Evolutionary conservation across 441 rosid species (phyloP).

Genomic region (Croton setiger): DNA sequence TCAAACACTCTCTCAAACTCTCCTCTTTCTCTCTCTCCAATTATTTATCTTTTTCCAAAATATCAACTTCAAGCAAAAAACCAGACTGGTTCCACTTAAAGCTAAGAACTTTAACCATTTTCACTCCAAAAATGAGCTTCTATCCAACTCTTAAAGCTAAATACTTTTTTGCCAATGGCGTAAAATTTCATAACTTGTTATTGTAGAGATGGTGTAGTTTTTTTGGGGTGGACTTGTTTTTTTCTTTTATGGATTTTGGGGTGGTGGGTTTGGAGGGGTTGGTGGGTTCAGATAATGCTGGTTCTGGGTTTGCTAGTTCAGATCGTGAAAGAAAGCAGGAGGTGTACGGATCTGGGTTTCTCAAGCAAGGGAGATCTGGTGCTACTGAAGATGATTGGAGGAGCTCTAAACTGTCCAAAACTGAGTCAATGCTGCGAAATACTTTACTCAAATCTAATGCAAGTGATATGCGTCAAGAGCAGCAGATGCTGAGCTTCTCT

Average conservation of each 20-base stretch:
- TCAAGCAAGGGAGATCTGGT: conserved; percentile 45
- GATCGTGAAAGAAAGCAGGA: conserved; percentile 44
- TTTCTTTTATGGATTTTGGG: conserved; percentile 44
- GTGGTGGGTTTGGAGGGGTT: conserved; percentile 42
- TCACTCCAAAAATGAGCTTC: not conserved
- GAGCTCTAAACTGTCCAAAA: conserved; percentile 47
- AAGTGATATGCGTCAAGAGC: conserved; percentile 43
- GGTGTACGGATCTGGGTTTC: conserved; percentile 50
- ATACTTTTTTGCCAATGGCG: not conserved
- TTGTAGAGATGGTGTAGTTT: conserved; percentile 4
- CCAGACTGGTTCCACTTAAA: not conserved
- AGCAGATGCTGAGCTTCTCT: conserved; percentile 69
- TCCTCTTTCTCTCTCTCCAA: not conserved
- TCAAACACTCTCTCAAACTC: not conserved
- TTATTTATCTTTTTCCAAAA: not conserved
- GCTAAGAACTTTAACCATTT: not conserved
- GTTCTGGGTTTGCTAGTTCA: conserved; percentile 27
- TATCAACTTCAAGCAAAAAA: not conserved
- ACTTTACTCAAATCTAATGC: conserved; percentile 39
- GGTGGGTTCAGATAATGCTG: conserved; percentile 37
- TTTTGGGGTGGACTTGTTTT: not conserved
- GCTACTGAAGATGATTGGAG: conserved; percentile 46
- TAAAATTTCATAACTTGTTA: not conserved
- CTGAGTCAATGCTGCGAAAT: conserved; percentile 37
- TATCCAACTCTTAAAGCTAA: not conserved